Conservation (phyloP, 371 early-diverging fungal genomes). For the Paraphysoderma sedebokerense region DNA sequence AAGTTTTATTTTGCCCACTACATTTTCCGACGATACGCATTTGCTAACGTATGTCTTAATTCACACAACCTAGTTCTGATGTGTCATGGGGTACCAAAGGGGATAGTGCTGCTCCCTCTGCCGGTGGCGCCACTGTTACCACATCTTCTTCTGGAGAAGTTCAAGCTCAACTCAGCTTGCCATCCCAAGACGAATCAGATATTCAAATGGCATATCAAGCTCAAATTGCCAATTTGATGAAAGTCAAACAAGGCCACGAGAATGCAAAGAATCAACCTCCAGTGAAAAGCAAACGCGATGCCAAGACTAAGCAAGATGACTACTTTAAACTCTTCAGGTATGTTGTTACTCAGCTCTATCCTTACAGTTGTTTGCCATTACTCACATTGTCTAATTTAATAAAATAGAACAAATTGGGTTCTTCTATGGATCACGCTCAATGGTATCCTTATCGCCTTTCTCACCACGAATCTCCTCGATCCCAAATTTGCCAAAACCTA, state of each 20-base stretch:
- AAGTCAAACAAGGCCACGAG: constrained; percentile 4
- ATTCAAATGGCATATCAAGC: constrained; percentile 17
- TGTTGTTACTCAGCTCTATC: too few relatives aligned
- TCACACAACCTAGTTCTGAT: background rate
- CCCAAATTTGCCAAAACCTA: background rate
- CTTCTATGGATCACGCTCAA: too few relatives aligned
- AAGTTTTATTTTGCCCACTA: background rate
- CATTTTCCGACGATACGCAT: background rate
- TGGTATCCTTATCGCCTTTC: too few relatives aligned
- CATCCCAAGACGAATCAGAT: constrained; percentile 15
- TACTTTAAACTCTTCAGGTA: constrained; percentile 65
- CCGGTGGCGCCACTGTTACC: background rate
- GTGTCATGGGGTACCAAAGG: constrained; percentile 18
- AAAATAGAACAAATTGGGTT: too few relatives aligned
- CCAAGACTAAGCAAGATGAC: constrained; percentile 67
- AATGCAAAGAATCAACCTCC: constrained; percentile 23
- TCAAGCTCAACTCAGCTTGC: constrained; percentile 19
- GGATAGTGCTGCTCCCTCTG: background rate
- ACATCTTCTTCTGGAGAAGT: constrained; percentile 21
- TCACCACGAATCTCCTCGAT: too few relatives aligned
- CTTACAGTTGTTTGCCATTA: too few relatives aligned
- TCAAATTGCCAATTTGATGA: constrained; percentile 5
- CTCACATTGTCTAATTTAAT: too few relatives aligned
- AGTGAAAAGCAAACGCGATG: constrained; percentile 56
- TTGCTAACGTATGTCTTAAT: background rate